Evolutionary conservation across 2,329 filamentous ascomycete species (phyloP), one percentile per base, ranked within the genome.

Genomic region (Escovopsis sp.): DNA sequence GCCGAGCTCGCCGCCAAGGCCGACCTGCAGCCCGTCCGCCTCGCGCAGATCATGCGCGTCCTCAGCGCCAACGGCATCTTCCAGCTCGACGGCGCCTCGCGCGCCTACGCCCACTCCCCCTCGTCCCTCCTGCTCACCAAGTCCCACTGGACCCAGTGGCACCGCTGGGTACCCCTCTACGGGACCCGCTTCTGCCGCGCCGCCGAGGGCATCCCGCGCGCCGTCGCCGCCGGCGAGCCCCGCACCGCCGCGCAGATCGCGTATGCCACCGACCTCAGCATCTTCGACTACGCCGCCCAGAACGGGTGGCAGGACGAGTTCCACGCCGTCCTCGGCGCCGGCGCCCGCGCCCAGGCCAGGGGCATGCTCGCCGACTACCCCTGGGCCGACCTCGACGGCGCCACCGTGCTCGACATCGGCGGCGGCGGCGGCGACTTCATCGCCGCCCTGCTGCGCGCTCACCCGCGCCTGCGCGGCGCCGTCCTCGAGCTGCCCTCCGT

Each of bases 71-170:
- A 62, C 35, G 56, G 54, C 34, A 60, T 65, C 33, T 65, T 65
- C 48, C 12, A 38, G 7, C 61, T 54, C 44, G 50, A 62, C 1
- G n/a, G 15, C 4, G 54, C 50, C 1, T 4, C 28, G 8, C 53
- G 51, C 2, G 45, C 23, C 0, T 65, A 62, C 47, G 15, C 12
- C 33, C 64, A 67, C 49, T 67, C 58, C 45, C 40, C 19, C 7
- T 41, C 49, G 2, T 67, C 65, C 0, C 39, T 40, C 1, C 51
- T 67, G 4, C 53, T 68, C 2, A 42, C 38, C 0, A 46, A 47
- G 2, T 51, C 59, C 40, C 64, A 69, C 47, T 67, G 64, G 64
- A 66, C 62, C 0, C 61, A 65, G 47, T 68, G 64, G 65, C 59
- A 52, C 18, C 58, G 58, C 45, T 68, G 65, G 66, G 63, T 64